These are phyloP conservation scores for Chondrostereum purpureum DNA, from an alignment of 1,284 basidiomycete species.

Conservation along the genomic window DNA sequence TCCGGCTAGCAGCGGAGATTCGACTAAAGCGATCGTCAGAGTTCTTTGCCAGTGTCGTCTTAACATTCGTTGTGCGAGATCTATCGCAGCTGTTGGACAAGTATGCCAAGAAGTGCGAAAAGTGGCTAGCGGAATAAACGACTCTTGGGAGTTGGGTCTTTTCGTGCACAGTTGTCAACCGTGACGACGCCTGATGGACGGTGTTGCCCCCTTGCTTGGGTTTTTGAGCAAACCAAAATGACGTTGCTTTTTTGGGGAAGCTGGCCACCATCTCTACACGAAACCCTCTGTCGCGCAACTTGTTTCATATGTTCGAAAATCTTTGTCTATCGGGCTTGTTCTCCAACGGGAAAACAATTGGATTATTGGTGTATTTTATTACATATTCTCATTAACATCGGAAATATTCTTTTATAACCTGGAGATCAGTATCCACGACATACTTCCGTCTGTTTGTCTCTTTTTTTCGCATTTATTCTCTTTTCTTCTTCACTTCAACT, in stretches of 20 bases:
- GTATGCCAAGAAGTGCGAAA: slow-evolving; percentile 85
- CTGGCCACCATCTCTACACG: background rate
- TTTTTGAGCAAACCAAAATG: too few relatives aligned
- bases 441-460: too few relatives aligned
- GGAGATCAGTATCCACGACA: too few relatives aligned
- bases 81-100: slow-evolving; percentile 84
- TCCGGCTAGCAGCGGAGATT: slow-evolving; percentile 62
- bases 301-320: too few relatives aligned
- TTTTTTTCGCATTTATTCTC: too few relatives aligned
- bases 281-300: background rate
- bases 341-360: background rate
- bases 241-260: slow-evolving; percentile 13
- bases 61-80: slow-evolving; percentile 88
- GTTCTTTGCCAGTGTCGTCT: slow-evolving; percentile 85
- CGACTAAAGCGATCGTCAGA: slow-evolving; percentile 79
- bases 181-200: too few relatives aligned
- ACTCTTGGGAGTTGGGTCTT: background rate
- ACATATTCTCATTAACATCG: background rate
- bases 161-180: slow-evolving; percentile 11
- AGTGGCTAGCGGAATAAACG: slow-evolving; percentile 79
- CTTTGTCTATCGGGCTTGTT: too few relatives aligned
- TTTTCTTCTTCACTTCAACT: background rate
- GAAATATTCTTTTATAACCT: slow-evolving; percentile 7
- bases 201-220: too few relatives aligned
- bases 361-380: background rate